A percentile compares a stretch with the other conserved stretches of the same genome.
phyloP scores from a whole-genome alignment of 305 asterid genomes.

The Fraxinus velutina region DNA sequence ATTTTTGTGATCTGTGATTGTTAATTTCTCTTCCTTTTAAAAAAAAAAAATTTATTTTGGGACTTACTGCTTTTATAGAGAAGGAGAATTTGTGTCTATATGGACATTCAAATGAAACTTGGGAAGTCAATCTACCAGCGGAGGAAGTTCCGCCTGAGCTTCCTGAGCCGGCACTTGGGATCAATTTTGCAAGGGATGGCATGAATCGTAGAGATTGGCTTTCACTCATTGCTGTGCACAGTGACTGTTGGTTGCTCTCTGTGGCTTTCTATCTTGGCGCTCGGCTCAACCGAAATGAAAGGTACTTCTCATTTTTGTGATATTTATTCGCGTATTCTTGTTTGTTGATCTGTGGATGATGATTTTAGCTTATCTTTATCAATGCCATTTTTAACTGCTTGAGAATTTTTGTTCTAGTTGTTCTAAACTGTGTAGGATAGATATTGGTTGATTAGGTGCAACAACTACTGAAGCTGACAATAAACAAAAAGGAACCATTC shows the following conservation, averaged over 20 bases:
- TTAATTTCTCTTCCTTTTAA: not conserved
- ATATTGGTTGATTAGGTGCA: not conserved
- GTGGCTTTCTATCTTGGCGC: conserved; percentile 21
- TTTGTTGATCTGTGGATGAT: conserved; percentile 6
- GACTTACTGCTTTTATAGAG: not conserved
- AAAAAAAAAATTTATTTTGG: not conserved
- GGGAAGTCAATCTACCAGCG: conserved; percentile 14
- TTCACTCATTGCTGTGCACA: conserved; percentile 19
- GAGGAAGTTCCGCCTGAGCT: conserved; percentile 15
- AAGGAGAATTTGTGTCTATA: conserved; percentile 17
- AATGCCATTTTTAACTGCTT: not conserved
- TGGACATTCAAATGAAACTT: conserved; percentile 18
- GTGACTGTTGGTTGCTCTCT: conserved; percentile 18
- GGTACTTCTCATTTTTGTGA: conserved; percentile 5
- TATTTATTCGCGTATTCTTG: not conserved
- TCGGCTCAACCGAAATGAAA: conserved; percentile 14
- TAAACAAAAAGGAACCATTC: not conserved
- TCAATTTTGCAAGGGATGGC: conserved; percentile 22
- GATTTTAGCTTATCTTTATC: not conserved
- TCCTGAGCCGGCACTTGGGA: conserved; percentile 20
- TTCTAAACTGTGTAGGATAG: not conserved
- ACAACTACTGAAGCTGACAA: not conserved
- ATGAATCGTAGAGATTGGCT: conserved; percentile 20
- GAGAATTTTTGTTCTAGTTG: not conserved
- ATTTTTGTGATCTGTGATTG: not conserved